These are phyloP conservation scores for Microbotryum saponariae DNA, from an alignment of 1,284 basidiomycete genomes.

Conservation along the genomic window DNA sequence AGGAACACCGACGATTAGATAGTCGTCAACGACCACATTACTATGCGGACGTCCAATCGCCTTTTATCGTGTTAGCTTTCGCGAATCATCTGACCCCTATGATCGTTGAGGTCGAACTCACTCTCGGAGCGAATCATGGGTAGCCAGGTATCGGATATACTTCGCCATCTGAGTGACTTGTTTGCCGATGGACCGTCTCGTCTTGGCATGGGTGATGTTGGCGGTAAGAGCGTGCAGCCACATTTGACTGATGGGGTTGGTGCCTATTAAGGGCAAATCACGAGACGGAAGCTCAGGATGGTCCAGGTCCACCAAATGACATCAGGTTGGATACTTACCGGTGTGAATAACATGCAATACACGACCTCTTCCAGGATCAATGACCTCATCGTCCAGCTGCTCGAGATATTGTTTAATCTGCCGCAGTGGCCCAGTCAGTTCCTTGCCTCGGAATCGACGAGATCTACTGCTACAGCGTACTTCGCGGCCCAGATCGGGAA, in stretches of 20 bases:
- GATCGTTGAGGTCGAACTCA: too few relatives aligned
- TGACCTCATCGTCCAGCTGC: slow-evolving; percentile 10
- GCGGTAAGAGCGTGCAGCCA: slow-evolving; percentile 15
- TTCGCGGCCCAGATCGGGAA: neutral
- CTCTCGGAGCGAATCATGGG: too few relatives aligned
- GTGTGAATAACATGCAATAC: slow-evolving; percentile 27
- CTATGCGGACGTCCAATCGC: too few relatives aligned
- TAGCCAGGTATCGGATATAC: too few relatives aligned
- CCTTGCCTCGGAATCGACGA: too few relatives aligned
- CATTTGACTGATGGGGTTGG: slow-evolving; percentile 23
- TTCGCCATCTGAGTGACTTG: too few relatives aligned
- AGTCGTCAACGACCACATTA: slow-evolving; percentile 9
- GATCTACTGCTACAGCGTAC: neutral
- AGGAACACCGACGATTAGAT: slow-evolving; percentile 26
- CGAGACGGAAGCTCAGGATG: neutral
- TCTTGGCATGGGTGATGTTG: neutral
- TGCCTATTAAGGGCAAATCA: slow-evolving; percentile 5
- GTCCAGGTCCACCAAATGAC: neutral
- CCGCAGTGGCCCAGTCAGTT: too few relatives aligned
- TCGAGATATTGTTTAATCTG: slow-evolving; percentile 16
- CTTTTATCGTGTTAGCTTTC: too few relatives aligned
- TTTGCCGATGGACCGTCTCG: too few relatives aligned
- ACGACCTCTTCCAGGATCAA: slow-evolving; percentile 10
- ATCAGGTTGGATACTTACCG: neutral
- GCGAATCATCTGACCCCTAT: too few relatives aligned